Percentiles rank a stretch among this genome's conserved stretches.
Evolutionary conservation across 345 rosid genomes (phyloP).

Genomic region (thale cress (Arabidopsis thaliana)): DNA sequence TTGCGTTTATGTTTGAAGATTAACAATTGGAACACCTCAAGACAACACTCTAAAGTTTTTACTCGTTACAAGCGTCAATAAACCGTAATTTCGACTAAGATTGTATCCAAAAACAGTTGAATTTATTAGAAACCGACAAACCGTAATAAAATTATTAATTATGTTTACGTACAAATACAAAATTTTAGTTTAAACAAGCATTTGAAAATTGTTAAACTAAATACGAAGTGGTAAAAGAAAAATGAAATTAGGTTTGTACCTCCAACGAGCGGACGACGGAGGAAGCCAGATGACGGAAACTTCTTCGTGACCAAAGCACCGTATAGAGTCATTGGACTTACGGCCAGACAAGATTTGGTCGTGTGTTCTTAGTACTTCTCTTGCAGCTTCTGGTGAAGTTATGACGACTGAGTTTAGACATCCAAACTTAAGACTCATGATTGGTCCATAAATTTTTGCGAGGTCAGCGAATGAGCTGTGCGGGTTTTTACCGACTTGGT

Average conservation of each 20-base stretch:
- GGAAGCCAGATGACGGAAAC: slow-evolving; percentile 23
- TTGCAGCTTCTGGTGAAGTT: slow-evolving; percentile 36
- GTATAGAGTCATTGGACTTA: slow-evolving; percentile 4
- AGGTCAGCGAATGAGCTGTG: slow-evolving; percentile 43
- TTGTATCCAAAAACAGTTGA: no score
- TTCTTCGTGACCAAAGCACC: slow-evolving; percentile 30
- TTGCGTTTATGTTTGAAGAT: no score
- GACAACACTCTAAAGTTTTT: no score
- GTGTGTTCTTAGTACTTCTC: slow-evolving; percentile 37
- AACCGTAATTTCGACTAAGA: no score
- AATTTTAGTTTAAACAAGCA: not conserved
- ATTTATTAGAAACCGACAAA: no score
- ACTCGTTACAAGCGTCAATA: no score
- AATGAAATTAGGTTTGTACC: slow-evolving; percentile 17
- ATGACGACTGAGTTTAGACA: slow-evolving; percentile 27
- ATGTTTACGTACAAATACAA: not conserved
- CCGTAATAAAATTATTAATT: no score
- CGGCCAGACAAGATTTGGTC: slow-evolving; percentile 40
- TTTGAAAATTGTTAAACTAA: not conserved
- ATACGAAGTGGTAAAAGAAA: not conserved
- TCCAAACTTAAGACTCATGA: slow-evolving; percentile 47
- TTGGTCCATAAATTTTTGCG: slow-evolving; percentile 47
- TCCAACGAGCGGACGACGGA: slow-evolving; percentile 43
- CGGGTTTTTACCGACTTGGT: slow-evolving; percentile 39
- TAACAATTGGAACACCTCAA: no score